Evolutionary conservation across 1,284 basidiomycete genomes (phyloP), one percentile per base, ranked within the genome.

Genomic region (Moesziomyces sp.): DNA sequence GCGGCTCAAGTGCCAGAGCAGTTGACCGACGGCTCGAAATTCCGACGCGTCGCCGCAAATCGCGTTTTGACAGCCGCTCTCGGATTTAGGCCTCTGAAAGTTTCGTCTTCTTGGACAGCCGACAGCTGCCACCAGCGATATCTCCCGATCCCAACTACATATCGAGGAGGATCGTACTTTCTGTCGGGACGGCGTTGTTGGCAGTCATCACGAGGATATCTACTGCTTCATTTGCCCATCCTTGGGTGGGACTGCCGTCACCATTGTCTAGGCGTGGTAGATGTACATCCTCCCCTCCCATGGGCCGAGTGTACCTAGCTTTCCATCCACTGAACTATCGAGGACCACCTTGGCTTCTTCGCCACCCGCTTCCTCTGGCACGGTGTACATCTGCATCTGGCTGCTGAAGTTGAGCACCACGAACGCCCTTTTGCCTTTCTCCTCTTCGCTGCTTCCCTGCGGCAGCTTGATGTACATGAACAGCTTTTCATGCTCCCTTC

Each of bases 391-490:
- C 42, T 70, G 66, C 18, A 38, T 23, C 10, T 42, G 8, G 35
- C 65, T 53, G 13, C 49, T 56, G 38, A 76, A 73, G 42, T 76
- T 76, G 53, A 76, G 64, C 28, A 73, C 50, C 2, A 69, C 69
- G 24, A 73, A 58, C 1, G 49, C 63, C 24, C 49, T 52, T 23
- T 52, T 50, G 2, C 62, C 64, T 8, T 18, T 52, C 34, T 60
- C 63, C n/a, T 83, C 85, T 16, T 88, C 76, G 3, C 84, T 82
- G 4, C 80, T 67, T 19, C 65, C 58, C 35, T 61, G 55, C 13
- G 63, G 40, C 19, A 66, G 26, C 35, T 89, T 87, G 14, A 86
- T 85, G 76, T 88, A 91, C 0, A 87, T 87, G 62, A 90, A 89
- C n/a, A 89, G 85, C 23, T 87, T 76, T 43, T 88, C 85, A 74